phyloP scores from a whole-genome alignment of 768 basidiomycete species.

The Psilocybe azurescens region DNA sequence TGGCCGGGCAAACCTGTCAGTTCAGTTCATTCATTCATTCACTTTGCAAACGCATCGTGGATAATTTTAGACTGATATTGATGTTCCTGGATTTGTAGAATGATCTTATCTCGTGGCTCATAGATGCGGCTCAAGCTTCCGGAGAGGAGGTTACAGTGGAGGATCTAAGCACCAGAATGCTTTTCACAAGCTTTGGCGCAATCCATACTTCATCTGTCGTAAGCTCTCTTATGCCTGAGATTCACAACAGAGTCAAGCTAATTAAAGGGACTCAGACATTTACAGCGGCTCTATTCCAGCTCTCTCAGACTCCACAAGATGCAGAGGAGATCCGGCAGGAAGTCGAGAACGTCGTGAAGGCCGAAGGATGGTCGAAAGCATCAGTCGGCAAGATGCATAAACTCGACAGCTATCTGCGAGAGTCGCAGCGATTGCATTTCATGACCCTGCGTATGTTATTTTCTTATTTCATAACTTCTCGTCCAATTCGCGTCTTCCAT shows the following conservation, averaged over 20 bases:
- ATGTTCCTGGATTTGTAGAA: conserved; percentile 32
- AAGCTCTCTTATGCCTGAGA: conserved; percentile 13
- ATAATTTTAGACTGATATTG: not conserved
- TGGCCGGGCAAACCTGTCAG: conserved; percentile 36
- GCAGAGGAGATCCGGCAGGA: conserved; percentile 45
- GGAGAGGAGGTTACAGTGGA: conserved; percentile 30
- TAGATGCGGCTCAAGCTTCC: conserved; percentile 39
- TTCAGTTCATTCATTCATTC: not conserved
- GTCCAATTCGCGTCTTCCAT: not conserved
- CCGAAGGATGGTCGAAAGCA: conserved; percentile 43
- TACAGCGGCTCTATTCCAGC: conserved; percentile 40
- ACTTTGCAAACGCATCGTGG: not conserved
- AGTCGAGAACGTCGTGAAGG: conserved; percentile 39
- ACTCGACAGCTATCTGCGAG: conserved; percentile 51
- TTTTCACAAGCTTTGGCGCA: conserved; percentile 47
- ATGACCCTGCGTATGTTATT: conserved; percentile 11
- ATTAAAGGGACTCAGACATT: conserved; percentile 33
- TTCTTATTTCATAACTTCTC: not conserved
- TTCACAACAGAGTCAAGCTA: not conserved
- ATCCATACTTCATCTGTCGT: conserved; percentile 50
- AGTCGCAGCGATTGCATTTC: conserved; percentile 31
- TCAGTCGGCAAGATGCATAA: conserved; percentile 43
- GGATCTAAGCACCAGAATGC: conserved; percentile 38
- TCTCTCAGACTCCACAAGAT: conserved; percentile 40
- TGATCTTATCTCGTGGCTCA: conserved; percentile 54